Evolutionary conservation across 108 stramenopile genomes (phyloP).

Genomic region (Skeletonema tropicum): DNA sequence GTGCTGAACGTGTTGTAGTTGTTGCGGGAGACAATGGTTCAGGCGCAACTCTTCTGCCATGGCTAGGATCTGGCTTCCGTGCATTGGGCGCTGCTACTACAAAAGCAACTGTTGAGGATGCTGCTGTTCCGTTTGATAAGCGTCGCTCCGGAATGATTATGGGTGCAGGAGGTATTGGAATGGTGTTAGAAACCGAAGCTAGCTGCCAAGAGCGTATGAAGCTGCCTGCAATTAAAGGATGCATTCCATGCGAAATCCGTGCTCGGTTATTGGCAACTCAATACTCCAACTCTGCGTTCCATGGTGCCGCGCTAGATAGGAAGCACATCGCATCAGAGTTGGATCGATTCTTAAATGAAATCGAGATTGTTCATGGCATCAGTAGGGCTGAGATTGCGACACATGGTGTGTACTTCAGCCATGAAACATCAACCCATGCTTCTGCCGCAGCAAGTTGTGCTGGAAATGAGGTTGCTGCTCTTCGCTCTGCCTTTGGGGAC

Average conservation of each 20-base stretch:
- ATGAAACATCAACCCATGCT: constrained; percentile 96
- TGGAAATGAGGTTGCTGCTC: constrained; percentile 91
- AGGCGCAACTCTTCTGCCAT: constrained; percentile 90
- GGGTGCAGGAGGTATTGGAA: constrained; percentile 93
- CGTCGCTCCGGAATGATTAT: constrained; percentile 93
- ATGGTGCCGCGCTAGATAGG: constrained; percentile 94
- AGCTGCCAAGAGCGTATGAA: constrained; percentile 72
- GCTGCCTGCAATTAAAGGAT: constrained; percentile 37
- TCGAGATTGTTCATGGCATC: constrained; percentile 91
- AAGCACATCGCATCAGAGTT: constrained; percentile 94
- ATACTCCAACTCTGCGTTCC: constrained; percentile 94
- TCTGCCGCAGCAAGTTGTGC: constrained; percentile 90
- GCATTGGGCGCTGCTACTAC: constrained; percentile 94
- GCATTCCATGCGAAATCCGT: constrained; percentile 68
- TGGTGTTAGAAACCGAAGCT: constrained; percentile 90
- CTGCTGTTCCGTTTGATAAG: constrained; percentile 93
- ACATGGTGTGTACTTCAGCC: constrained; percentile 96
- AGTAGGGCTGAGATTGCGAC: constrained; percentile 88
- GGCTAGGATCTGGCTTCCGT: constrained; percentile 91
- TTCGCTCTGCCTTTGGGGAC: constrained; percentile 92
- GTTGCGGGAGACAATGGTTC: constrained; percentile 95
- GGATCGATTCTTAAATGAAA: constrained; percentile 83
- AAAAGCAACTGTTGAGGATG: constrained; percentile 72
- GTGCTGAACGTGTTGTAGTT: constrained; percentile 94
- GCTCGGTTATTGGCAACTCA: constrained; percentile 89